Base-by-base conservation (phyloP, 495 filamentous ascomycete species). In the Hyaloscypha bicolor region DNA sequence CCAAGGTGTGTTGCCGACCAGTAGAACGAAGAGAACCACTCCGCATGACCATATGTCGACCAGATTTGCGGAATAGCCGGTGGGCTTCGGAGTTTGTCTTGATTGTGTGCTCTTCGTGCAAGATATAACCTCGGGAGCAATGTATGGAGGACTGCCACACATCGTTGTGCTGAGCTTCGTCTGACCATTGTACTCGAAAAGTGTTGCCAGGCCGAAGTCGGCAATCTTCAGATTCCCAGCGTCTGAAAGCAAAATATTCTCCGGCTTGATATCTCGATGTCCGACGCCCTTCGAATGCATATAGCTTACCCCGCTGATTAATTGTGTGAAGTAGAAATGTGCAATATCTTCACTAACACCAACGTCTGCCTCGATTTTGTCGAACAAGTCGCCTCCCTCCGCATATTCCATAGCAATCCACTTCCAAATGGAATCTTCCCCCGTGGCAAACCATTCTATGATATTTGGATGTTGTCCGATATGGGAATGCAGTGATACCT, bases 391-490 rank as follows among this genome's bases (percentile, higher is more conserved):
- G 16, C 95, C 95, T 52, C 95, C 95, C 68, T 94, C 92, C 53
- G 95, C 95, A 71, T 92, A 88, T 76, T 99, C 95, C 93, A 99
- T 97, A 16, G 93, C 93, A 73, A 99, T 96, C 94, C 94, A 99
- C 71, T 88, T 84, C 96, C 96, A 99, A n/a, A 88, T 79, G 3
- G 81, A 75, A 74, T 99, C 94, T 76, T 97, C 93, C 60, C 92
- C 95, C 4, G 87, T 89, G 37, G 88, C 87, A 71, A 94, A 94
- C 83, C 92, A 97, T 72, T 91, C 88, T 69, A 99, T 97, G 62
- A 99, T 89, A 77, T 98, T 97, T 55, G 88, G 84, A 75, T 99
- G 95, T 66, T 92, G 90, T 45, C 91, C 91, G 55, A 97, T 89
- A 72, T 93, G 88, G 42, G 85, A 87, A 79, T 99, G 95, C 9